These are phyloP conservation scores for Cytidiella melzeri DNA, from an alignment of 768 basidiomycete species.

Conservation along the genomic window DNA sequence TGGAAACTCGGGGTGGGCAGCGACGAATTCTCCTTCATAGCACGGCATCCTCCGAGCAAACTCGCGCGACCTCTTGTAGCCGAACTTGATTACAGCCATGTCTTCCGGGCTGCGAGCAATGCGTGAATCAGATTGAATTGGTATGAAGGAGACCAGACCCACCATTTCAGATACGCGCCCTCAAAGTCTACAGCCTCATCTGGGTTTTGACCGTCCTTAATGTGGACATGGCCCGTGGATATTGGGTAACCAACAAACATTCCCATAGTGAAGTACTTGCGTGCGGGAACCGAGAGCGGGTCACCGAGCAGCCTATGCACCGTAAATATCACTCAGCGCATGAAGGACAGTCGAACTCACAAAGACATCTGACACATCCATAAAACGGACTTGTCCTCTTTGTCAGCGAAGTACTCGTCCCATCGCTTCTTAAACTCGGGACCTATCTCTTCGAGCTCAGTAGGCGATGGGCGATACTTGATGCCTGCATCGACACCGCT, in stretches of 20 bases:
- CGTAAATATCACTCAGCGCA: not conserved
- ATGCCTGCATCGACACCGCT: slow-evolving; percentile 20
- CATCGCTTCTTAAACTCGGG: slow-evolving; percentile 21
- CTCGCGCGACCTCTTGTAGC: slow-evolving; percentile 53
- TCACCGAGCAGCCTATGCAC: slow-evolving; percentile 14
- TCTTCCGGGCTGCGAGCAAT: slow-evolving; percentile 21
- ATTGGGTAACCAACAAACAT: slow-evolving; percentile 33
- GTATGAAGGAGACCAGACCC: slow-evolving; percentile 10
- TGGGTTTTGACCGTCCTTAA: slow-evolving; percentile 34
- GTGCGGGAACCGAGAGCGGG: slow-evolving; percentile 10
- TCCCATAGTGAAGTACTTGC: slow-evolving; percentile 19
- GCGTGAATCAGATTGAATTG: not conserved
- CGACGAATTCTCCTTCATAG: slow-evolving; percentile 29
- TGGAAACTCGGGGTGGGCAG: slow-evolving; percentile 26
- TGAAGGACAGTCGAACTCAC: slow-evolving; percentile 10
- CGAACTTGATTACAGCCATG: slow-evolving; percentile 40
- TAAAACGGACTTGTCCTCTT: slow-evolving; percentile 20
- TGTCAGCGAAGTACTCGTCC: slow-evolving; percentile 17
- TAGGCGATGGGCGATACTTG: slow-evolving; percentile 18
- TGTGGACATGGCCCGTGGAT: slow-evolving; percentile 43
- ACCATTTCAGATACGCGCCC: slow-evolving; percentile 40
- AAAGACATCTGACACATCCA: slow-evolving; percentile 6
- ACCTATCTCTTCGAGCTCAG: slow-evolving; percentile 20
- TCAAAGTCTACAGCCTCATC: slow-evolving; percentile 40
- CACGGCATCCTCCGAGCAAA: slow-evolving; percentile 45